Conservation (phyloP, 164 flowering plant species). For the Annona squamosa region DNA sequence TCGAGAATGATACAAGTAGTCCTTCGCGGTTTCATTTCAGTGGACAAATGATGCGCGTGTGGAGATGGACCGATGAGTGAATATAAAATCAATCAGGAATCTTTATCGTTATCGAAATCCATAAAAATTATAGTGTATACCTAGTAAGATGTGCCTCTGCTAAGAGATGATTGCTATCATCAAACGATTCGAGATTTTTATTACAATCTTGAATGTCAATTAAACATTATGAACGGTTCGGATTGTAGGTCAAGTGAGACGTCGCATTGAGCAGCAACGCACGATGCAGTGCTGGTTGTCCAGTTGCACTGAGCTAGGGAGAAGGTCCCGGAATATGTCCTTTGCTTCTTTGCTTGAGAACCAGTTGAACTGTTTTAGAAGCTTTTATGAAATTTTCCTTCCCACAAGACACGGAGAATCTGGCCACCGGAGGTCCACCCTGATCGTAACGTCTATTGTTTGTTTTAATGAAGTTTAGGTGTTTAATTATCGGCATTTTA, state of each 20-base stretch:
- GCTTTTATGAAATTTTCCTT: not conserved
- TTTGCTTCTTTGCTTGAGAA: conserved; percentile 35
- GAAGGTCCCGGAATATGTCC: conserved; percentile 20
- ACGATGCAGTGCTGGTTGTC: not conserved
- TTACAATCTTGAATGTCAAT: not conserved
- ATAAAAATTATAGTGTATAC: too few relatives aligned
- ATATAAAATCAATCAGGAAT: too few relatives aligned
- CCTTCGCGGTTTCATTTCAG: too few relatives aligned
- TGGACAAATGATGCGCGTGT: too few relatives aligned
- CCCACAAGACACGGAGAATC: not conserved
- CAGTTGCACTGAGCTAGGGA: not conserved
- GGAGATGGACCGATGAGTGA: too few relatives aligned
- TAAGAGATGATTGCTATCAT: not conserved
- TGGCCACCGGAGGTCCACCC: not conserved
- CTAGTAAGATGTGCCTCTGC: too few relatives aligned
- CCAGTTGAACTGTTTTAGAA: not conserved
- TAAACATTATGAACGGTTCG: not conserved
- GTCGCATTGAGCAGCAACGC: not conserved
- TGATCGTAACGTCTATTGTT: too few relatives aligned
- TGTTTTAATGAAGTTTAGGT: too few relatives aligned
- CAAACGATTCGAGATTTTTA: conserved; percentile 1
- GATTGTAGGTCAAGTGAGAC: not conserved
- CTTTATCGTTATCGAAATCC: too few relatives aligned
- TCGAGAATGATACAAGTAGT: not conserved
- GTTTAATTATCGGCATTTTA: too few relatives aligned